Percentiles rank a stretch among this genome's conserved stretches.
These are phyloP conservation scores for Penicillium sp. DNA, from an alignment of 2,329 filamentous ascomycete genomes.

Conservation along the genomic window DNA sequence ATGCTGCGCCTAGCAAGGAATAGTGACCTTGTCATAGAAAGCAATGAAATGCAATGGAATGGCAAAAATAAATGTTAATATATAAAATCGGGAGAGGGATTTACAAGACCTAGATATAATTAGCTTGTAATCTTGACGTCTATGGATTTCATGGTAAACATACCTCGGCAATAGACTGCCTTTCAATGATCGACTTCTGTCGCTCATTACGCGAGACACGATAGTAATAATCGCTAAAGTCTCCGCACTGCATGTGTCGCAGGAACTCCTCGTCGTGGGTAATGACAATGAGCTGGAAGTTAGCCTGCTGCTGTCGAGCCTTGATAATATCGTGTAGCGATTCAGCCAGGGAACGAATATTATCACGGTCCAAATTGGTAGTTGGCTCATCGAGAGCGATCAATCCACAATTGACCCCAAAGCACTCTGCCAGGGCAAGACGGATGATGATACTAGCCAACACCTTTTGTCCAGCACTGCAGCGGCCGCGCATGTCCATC, in stretches of 20 bases:
- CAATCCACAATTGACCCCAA: conserved; percentile 91
- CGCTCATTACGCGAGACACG: conserved; percentile 77
- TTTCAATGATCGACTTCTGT: conserved; percentile 85
- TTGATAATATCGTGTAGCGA: conserved; percentile 86
- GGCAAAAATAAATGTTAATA: neutral
- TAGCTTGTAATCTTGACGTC: neutral
- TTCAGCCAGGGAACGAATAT: conserved; percentile 85
- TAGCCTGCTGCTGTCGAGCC: conserved; percentile 77
- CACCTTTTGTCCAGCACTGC: conserved; percentile 94
- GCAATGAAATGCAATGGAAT: neutral
- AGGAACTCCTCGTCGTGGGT: conserved; percentile 98
- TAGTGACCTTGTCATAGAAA: neutral
- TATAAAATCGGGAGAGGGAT: neutral
- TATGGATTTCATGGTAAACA: conserved; percentile 10
- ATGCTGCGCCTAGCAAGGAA: neutral
- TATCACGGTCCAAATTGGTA: conserved; percentile 93
- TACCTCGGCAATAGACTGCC: conserved; percentile 56
- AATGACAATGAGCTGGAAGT: conserved; percentile 98
- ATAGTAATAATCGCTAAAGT: conserved; percentile 92
- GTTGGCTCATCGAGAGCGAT: conserved; percentile 98
- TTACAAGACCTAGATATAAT: conserved; percentile 22
- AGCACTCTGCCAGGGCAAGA: conserved; percentile 91
- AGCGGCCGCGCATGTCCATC: conserved; percentile 99
- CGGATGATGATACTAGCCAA: conserved; percentile 97
- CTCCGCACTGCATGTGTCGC: conserved; percentile 86